A percentile compares a stretch with the other conserved stretches of the same genome.
These are phyloP conservation scores for Populus hybrid DNA, from an alignment of 441 rosid species.

Conservation along the genomic window DNA sequence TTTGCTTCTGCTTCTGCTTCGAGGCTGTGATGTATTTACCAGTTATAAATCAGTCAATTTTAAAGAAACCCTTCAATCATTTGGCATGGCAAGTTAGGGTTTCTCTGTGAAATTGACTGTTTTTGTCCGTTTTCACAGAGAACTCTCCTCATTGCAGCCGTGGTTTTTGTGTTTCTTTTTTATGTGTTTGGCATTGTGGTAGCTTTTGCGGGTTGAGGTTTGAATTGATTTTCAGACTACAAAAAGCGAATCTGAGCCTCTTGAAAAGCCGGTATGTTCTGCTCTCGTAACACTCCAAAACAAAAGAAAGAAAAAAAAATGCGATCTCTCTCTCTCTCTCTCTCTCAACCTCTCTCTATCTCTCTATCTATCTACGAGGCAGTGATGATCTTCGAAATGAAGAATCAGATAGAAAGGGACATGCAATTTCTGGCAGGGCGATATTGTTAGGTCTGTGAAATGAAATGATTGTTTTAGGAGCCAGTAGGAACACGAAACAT, in stretches of 20 bases:
- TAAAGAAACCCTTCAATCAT: slow-evolving; percentile 18
- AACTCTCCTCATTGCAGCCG: no score
- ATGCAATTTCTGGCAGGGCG: not conserved
- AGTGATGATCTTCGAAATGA: not conserved
- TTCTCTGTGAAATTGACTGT: no score
- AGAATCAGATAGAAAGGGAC: not conserved
- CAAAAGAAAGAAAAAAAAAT: not conserved
- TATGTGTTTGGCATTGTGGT: not conserved
- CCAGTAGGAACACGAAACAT: not conserved
- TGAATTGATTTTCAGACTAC: not conserved
- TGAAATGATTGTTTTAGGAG: not conserved
- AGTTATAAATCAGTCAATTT: slow-evolving; percentile 20
- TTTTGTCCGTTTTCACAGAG: no score
- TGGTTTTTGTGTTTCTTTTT: no score
- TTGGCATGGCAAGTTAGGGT: not conserved
- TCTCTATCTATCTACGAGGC: not conserved
- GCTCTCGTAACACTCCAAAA: not conserved
- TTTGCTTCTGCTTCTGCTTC: not conserved
- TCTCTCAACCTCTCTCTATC: not conserved
- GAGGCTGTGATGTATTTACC: slow-evolving; percentile 42
- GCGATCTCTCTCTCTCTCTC: not conserved
- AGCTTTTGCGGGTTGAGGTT: not conserved
- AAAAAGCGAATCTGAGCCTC: not conserved
- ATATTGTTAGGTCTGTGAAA: not conserved
- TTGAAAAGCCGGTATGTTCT: not conserved